phyloP scores from a whole-genome alignment of 2,329 filamentous ascomycete genomes.

The Talaromyces sp. region DNA sequence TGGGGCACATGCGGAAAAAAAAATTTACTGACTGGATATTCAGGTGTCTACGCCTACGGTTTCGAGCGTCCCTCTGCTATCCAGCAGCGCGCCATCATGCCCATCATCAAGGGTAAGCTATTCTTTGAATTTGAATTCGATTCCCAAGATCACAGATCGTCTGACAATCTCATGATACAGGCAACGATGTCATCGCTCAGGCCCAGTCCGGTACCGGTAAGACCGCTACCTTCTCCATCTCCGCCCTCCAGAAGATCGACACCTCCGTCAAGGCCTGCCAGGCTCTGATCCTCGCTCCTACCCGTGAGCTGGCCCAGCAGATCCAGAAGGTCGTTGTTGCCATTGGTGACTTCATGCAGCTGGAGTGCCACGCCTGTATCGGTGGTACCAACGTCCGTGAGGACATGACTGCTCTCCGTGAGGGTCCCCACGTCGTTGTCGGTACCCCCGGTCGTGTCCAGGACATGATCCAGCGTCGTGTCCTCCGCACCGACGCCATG shows the following conservation, averaged over 20 bases:
- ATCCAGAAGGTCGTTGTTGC: constrained; percentile 99
- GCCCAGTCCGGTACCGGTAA: constrained; percentile 99
- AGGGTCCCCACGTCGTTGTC: constrained; percentile 96
- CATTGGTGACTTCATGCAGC: constrained; percentile 99
- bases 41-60: constrained; percentile 97
- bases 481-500: constrained; percentile 72
- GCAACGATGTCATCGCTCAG: constrained; percentile 99
- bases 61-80: constrained; percentile 99
- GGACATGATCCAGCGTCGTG: constrained; percentile 78
- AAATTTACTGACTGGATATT: constrained; percentile 27
- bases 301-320: constrained; percentile 94
- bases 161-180: constrained; percentile 46
- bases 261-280: constrained; percentile 92
- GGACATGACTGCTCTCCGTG: constrained; percentile 95
- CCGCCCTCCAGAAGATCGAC: constrained; percentile 98
- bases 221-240: constrained; percentile 99
- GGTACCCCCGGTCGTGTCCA: constrained; percentile 94
- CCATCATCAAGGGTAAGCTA: constrained; percentile 93
- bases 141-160: not conserved
- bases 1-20: constrained; percentile 29
- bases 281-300: constrained; percentile 96
- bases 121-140: not conserved
- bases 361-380: constrained; percentile 98
- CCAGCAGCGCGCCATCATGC: constrained; percentile 99
- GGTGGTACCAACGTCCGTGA: constrained; percentile 97